Percentiles rank a stretch among this genome's conserved stretches.
These are phyloP conservation scores for Boletus tylopilopsis DNA, from an alignment of 768 basidiomycete genomes.

Conservation along the genomic window DNA sequence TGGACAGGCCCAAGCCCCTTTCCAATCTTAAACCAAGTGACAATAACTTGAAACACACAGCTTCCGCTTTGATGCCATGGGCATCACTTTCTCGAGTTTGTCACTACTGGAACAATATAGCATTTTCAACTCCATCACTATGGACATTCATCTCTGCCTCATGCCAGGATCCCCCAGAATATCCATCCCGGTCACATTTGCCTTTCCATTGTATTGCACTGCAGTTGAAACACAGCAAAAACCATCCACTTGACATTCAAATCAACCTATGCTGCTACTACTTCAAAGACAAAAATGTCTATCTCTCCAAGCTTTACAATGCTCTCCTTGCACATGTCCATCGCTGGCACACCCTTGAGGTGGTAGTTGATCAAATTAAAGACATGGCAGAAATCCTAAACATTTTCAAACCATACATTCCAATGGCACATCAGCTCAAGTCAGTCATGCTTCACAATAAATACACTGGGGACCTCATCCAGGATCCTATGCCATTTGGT, in stretches of 20 bases:
- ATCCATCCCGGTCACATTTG: fast-evolving
- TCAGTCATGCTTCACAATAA: background rate
- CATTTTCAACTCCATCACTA: no score
- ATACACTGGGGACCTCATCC: no score
- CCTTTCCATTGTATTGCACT: background rate
- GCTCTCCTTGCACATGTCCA: background rate
- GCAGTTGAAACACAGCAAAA: background rate
- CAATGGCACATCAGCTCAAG: background rate
- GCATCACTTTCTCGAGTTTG: no score
- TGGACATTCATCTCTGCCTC: no score
- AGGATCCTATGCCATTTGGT: background rate
- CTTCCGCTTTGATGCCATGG: no score
- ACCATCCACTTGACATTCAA: background rate
- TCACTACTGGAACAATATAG: no score
- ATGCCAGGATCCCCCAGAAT: no score
- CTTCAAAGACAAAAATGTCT: background rate
- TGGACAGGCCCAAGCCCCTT: no score
- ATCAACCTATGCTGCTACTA: background rate
- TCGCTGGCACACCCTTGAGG: background rate
- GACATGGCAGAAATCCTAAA: background rate
- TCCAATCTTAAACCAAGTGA: no score
- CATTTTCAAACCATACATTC: background rate
- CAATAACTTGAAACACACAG: no score
- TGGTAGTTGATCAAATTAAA: fast-evolving
- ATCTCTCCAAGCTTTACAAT: background rate